Base-by-base conservation (phyloP, 1,284 basidiomycete genomes). In the Somion occarium region DNA sequence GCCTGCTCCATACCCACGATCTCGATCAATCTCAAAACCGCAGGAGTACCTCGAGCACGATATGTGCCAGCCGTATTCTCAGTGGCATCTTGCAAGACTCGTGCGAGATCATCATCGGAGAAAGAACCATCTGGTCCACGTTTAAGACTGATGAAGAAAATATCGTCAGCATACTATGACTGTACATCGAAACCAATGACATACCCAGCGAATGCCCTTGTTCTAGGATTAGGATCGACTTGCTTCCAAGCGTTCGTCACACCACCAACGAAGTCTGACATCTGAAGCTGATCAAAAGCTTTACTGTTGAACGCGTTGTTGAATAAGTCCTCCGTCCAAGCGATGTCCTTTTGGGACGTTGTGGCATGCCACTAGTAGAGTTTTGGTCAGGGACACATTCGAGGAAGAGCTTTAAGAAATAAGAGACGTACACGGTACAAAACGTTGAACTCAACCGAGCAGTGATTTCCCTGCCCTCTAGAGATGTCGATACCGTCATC, bases 391-490 rank as follows among this genome's bases (percentile, higher is more conserved):
- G n/a, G n/a, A n/a, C n/a, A n/a, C n/a, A n/a, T n/a, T n/a, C n/a
- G n/a, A n/a, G n/a, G n/a, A n/a, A n/a, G n/a, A n/a, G n/a, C n/a
- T n/a, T n/a, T n/a, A n/a, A n/a, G n/a, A n/a, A n/a, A n/a, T n/a
- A n/a, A n/a, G n/a, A n/a, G n/a, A n/a, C 63, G 50, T 58, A 64
- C 63, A 43, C 80, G 71, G 63, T 88, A 89, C 13, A 88, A 68
- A 5, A 86, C 68, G 60, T 87, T 88, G 68, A 88, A 88, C 64
- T 91, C 89, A 46, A 89, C 66, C 0, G 85, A 84, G 54, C 80
- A 77, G 44, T 78, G 79, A 60, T 91, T 91, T 38, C 89, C 88
- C 60, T 81, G 71, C 22, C 88, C 88, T 15, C 79, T 76, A 25
- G 76, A 74, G n/a, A 79, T 65, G 53, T 79, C 65, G 7, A 72